Percentiles rank a stretch among this genome's conserved stretches.
Conservation (phyloP, 1,284 basidiomycete genomes). For the Grifola frondosa region DNA sequence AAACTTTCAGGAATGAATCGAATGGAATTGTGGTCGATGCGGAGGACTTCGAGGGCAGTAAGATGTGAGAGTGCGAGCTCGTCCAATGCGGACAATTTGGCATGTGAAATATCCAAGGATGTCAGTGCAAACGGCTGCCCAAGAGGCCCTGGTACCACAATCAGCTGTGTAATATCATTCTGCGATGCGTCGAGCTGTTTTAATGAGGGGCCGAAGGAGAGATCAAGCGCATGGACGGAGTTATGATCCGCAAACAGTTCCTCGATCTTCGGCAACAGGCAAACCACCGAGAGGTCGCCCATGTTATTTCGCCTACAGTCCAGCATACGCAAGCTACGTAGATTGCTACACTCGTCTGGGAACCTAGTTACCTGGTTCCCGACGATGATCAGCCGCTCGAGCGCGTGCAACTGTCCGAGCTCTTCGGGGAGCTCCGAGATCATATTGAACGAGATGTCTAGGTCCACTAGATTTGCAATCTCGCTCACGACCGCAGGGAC, state of each 20-base stretch:
- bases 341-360: conserved; percentile 64
- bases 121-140: conserved; percentile 70
- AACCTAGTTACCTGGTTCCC: conserved; percentile 85
- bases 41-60: conserved; percentile 69
- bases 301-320: conserved; percentile 87
- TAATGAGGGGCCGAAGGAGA: conserved; percentile 68
- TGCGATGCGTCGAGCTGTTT: conserved; percentile 67
- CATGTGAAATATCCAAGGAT: conserved; percentile 85
- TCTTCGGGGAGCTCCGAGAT: conserved; percentile 82
- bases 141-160: conserved; percentile 59
- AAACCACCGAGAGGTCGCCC: conserved; percentile 69
- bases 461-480: conserved; percentile 74
- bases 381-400: conserved; percentile 82
- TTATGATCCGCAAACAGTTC: conserved; percentile 81
- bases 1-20: conserved; percentile 82
- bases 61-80: conserved; percentile 73
- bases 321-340: conserved; percentile 67
- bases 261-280: conserved; percentile 69
- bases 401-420: conserved; percentile 68
- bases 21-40: conserved; percentile 87
- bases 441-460: conserved; percentile 96
- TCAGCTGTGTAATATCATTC: conserved; percentile 83
- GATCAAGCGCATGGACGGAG: conserved; percentile 74
- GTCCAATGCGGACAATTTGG: conserved; percentile 86
- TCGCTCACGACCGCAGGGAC: conserved; percentile 80